Percentiles rank a stretch among this genome's conserved stretches.
Evolutionary conservation across 768 basidiomycete genomes (phyloP).

Genomic region (Aureoboletus auriporus): DNA sequence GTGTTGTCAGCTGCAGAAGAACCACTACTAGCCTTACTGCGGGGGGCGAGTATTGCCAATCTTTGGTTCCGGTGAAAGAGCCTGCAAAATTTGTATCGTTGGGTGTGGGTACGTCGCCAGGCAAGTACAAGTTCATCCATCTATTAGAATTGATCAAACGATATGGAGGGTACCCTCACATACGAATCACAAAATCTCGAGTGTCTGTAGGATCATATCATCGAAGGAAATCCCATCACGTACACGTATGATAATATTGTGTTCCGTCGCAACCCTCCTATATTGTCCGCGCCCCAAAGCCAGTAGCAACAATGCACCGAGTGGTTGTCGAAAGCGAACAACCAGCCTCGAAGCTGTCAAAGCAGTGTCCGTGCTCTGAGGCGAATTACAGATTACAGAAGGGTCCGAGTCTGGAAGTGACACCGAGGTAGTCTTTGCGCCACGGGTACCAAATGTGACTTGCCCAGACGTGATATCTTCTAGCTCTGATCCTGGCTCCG

Average conservation of each 20-base stretch:
- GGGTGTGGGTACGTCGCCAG: too few relatives aligned
- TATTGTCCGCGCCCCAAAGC: conserved; percentile 6
- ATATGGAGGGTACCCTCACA: neutral
- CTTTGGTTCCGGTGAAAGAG: too few relatives aligned
- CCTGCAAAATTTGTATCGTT: too few relatives aligned
- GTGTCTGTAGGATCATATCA: conserved; percentile 4
- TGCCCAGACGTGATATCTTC: neutral
- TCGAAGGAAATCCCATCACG: conserved; percentile 2
- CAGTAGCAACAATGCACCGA: conserved; percentile 13
- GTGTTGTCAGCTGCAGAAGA: too few relatives aligned
- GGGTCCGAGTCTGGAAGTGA: neutral
- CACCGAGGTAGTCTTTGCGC: neutral
- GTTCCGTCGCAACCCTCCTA: conserved; percentile 11
- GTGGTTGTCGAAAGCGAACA: conserved; percentile 10
- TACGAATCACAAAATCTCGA: conserved; percentile 2
- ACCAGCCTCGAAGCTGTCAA: conserved; percentile 1
- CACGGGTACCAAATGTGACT: neutral
- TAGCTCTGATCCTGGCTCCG: neutral
- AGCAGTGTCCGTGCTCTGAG: neutral
- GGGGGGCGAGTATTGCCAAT: too few relatives aligned
- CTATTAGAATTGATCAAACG: too few relatives aligned
- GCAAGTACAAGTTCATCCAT: too few relatives aligned
- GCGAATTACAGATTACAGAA: neutral
- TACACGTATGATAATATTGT: conserved; percentile 8
- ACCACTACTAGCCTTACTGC: too few relatives aligned